These are phyloP conservation scores for Geotrichum europaeum DNA, from an alignment of 1,139 yeast species.

Conservation along the genomic window DNA sequence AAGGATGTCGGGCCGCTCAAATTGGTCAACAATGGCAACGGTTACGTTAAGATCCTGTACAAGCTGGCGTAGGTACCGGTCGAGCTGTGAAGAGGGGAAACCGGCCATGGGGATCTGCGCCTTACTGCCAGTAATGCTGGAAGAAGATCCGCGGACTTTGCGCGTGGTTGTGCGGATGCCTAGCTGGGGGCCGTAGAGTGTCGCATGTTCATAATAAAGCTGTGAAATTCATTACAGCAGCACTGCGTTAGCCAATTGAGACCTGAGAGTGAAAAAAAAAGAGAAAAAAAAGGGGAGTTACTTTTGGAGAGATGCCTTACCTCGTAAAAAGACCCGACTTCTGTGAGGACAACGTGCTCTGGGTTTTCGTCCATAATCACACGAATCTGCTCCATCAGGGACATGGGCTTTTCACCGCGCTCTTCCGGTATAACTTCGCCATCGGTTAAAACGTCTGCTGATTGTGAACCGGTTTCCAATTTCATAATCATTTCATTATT, in stretches of 20 bases:
- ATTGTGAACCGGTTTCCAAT: background rate
- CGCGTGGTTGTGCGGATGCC: conserved; percentile 56
- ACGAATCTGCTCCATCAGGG: conserved; percentile 17
- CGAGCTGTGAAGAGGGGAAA: conserved; percentile 68
- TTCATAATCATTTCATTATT: background rate
- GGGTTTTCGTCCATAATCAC: conserved; percentile 47
- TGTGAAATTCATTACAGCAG: background rate
- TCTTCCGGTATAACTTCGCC: background rate
- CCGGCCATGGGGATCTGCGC: conserved; percentile 80
- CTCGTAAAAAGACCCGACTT: conserved; percentile 89
- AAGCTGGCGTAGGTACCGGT: conserved; percentile 63
- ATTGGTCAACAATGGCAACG: conserved; percentile 80
- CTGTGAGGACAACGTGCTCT: conserved; percentile 73
- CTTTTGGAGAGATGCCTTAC: background rate
- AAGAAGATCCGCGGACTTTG: conserved; percentile 22
- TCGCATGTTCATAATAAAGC: conserved; percentile 76
- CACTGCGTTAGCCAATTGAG: background rate
- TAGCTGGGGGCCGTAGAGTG: conserved; percentile 59
- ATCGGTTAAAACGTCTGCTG: background rate
- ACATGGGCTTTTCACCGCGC: conserved; percentile 22
- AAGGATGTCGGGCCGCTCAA: conserved; percentile 15
- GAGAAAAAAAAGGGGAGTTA: background rate
- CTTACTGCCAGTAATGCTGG: conserved; percentile 34
- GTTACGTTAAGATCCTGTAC: conserved; percentile 63
- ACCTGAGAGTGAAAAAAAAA: background rate